Base-by-base conservation (phyloP, 2,329 filamentous ascomycete genomes). In the Emergomyces africanus region DNA sequence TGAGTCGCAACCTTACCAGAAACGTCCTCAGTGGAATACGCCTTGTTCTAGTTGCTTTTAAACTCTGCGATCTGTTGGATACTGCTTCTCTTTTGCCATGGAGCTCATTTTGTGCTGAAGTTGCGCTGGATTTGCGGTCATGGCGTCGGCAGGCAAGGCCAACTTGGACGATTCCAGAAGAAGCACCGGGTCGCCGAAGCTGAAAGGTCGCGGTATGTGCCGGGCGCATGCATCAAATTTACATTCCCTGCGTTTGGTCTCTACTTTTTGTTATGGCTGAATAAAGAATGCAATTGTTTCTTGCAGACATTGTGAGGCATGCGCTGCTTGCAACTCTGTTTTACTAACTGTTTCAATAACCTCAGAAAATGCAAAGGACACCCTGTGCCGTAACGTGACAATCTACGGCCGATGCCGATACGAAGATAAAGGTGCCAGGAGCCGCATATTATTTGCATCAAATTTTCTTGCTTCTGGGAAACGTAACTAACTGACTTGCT, bases 351-450 rank as follows among this genome's bases (percentile, higher is more conserved):
- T 23, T 54, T 46, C 59, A 51, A 60, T 51, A 41, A n/a, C 61
- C 15, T 35, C 65, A 87, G 86, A 89, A 75, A 88, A 88, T 72
- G 78, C 83, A 57, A 95, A 92, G 75, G 90, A 95, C 71, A 95
- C 89, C 6, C 81, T 92, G 60, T 96, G 90, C 76, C 87, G 90
- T 69, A 96, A 96, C 75, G 87, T 96, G 62, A 82, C 90, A 62
- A 95, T 96, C 67, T 96, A 95, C 72, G 90, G 90, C 59, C 88
- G 92, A 74, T 96, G 90, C 73, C 87, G 90, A 64, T 95, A 90
- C 74, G 89, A 95, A 77, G 89, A 95, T 70, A 86, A 89, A 75
- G 90, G 89, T 76, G 69, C 61, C 15, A 30, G 48, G 42, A 42
- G 55, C 60, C 37, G 42, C 37, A 50, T 42, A 25, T 54, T 8